Evolutionary conservation across 2,329 filamentous ascomycete genomes (phyloP), one percentile per base, ranked within the genome.

Genomic region (Sporothrix brasiliensis): DNA sequence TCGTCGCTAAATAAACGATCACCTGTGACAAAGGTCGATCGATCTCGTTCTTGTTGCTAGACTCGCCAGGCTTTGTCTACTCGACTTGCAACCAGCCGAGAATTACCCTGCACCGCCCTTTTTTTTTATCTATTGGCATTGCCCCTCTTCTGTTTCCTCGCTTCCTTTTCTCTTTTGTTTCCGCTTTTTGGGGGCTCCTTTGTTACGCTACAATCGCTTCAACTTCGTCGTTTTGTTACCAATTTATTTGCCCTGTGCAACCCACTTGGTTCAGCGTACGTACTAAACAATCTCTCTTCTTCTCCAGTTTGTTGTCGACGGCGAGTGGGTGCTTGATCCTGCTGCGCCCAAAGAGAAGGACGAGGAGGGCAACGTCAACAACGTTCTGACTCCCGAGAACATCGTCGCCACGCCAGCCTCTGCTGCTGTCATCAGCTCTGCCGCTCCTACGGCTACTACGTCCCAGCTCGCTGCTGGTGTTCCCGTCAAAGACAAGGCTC

Each of bases 251-350:
- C n/a, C 58, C 39, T 63, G 19, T 44, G 34, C 50, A 54, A 71
- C 10, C 21, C 21, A 14, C 7, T 39, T 11, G 11, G 16, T 5
- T 4, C 60, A 13, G 44, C 24, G 47, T 50, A 4, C 39, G 52
- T 44, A 52, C 24, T 24, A 24, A 24, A 24, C 58, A 14, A 41
- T 61, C 19, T 50, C 65, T 27, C 44, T 68, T 69, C 30, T 71
- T 69, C 67, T 30, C 41, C 61, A 97, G 94, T 99, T 97, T 80
- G 92, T 99, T 76, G 94, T 97, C 75, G 93, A 99, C 86, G 92
- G 92, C 75, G 88, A 87, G 76, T 99, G 95, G 95, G 89, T 89
- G 67, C 91, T 89, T 79, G 94, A 97, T 81, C 88, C 90, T 76
- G 88, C 89, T 71, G 91, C 90, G 54, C 91, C 92, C 72, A 90